Percentiles rank a stretch among this genome's conserved stretches.
Conservation (phyloP, 495 filamentous ascomycete genomes). For the Aspergillus steynii region DNA sequence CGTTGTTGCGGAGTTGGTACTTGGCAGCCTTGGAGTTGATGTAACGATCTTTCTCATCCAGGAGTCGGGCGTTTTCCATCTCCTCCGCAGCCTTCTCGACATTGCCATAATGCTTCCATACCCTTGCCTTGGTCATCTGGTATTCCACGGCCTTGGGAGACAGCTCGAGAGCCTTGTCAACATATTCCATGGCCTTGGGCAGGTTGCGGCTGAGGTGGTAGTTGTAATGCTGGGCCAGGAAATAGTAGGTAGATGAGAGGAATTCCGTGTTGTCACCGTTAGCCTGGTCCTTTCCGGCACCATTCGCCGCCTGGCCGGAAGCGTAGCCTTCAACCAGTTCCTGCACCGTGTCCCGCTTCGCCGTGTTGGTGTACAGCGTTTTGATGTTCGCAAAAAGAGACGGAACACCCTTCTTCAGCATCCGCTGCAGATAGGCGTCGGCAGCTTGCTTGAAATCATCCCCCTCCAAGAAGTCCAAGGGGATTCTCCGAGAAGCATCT, state of each 20-base stretch:
- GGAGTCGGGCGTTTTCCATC: slow-evolving; percentile 82
- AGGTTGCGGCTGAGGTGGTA: slow-evolving; percentile 85
- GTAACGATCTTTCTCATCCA: slow-evolving; percentile 89
- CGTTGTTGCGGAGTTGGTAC: slow-evolving; percentile 90
- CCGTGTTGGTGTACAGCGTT: slow-evolving; percentile 73
- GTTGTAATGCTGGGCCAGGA: slow-evolving; percentile 95
- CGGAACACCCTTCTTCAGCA: slow-evolving; percentile 94
- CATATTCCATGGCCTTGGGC: slow-evolving; percentile 73
- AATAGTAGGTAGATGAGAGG: slow-evolving; percentile 78
- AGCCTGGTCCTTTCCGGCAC: slow-evolving; percentile 36
- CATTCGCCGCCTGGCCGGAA: slow-evolving; percentile 48
- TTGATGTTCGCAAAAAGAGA: slow-evolving; percentile 97
- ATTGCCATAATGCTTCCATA: slow-evolving; percentile 91
- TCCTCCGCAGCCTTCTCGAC: slow-evolving; percentile 74
- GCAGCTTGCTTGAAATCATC: slow-evolving; percentile 79
- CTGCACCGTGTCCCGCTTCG: slow-evolving; percentile 74
- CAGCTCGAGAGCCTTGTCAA: slow-evolving; percentile 77
- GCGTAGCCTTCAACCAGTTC: slow-evolving; percentile 78
- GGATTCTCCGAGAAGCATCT: slow-evolving; percentile 84
- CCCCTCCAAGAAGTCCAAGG: slow-evolving; percentile 85
- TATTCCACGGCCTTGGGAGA: slow-evolving; percentile 83
- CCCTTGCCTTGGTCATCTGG: slow-evolving; percentile 91
- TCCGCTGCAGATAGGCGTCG: slow-evolving; percentile 76
- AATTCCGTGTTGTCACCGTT: slow-evolving; percentile 61
- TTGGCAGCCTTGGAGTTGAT: slow-evolving; percentile 99